Evolutionary conservation across 2,329 filamentous ascomycete genomes (phyloP).

Genomic region (Pyricularia sp.): DNA sequence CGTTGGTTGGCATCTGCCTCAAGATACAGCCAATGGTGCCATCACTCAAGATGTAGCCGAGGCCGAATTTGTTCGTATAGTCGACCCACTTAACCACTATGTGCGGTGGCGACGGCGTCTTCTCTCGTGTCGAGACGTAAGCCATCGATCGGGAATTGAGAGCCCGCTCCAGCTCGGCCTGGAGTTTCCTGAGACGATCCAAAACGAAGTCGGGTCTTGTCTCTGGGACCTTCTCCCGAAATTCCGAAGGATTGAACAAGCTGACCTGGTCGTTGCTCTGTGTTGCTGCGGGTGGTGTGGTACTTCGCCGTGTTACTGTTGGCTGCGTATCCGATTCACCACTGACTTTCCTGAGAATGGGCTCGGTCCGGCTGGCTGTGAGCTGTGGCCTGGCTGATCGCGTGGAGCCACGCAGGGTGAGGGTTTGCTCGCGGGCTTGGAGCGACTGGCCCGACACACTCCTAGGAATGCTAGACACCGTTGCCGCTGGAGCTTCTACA

Average conservation of each 20-base stretch:
- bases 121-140: slow-evolving; percentile 40
- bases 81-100: slow-evolving; percentile 75
- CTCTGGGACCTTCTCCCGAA: slow-evolving; percentile 33
- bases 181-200: slow-evolving; percentile 40
- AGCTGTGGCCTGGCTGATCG: slow-evolving; percentile 9
- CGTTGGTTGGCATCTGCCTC: slow-evolving; percentile 38
- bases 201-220: slow-evolving; percentile 47
- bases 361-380: slow-evolving; percentile 6
- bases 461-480: background rate
- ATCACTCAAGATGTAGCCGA: slow-evolving; percentile 73
- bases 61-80: slow-evolving; percentile 75
- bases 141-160: slow-evolving; percentile 52
- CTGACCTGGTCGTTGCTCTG: slow-evolving; percentile 23
- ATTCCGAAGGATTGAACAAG: slow-evolving; percentile 43
- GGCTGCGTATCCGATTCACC: background rate
- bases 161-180: slow-evolving; percentile 47
- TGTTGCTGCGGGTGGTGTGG: background rate
- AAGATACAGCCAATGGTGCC: slow-evolving; percentile 65
- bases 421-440: slow-evolving; percentile 10
- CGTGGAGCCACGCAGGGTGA: slow-evolving; percentile 10
- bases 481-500: background rate
- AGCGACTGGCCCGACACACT: slow-evolving; percentile 8
- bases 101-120: slow-evolving; percentile 42
- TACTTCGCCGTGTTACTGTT: slow-evolving; percentile 3
- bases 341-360: background rate